Base-by-base conservation (phyloP, 371 early-diverging fungal genomes). In the Chytridium lagenaria region DNA sequence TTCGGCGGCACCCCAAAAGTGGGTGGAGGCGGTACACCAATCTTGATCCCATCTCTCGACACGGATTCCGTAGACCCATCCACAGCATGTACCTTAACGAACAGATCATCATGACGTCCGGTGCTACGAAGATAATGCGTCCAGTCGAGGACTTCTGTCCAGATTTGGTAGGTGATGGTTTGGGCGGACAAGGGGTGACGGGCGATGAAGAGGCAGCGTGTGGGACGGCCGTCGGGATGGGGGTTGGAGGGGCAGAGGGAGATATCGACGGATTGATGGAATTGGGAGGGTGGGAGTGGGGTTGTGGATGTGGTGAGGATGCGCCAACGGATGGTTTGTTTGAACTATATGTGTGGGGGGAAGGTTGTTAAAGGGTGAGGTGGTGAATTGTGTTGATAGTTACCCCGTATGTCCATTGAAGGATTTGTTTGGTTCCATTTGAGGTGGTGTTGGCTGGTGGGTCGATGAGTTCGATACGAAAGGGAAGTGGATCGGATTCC, bases 261-360 rank as follows among this genome's bases (percentile, higher is more conserved):
- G 12, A 52, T 52, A n/a, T 52, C 26, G 26, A 52, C 5, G 55
- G 55, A n/a, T 52, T 52, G 55, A 52, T 12, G 26, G 55, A 52
- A 52, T 26, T 52, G 55, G 19, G 44, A 44, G 44, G 44, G 44
- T 12, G 44, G 44, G 44, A 44, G 7, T 7, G 12, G 12, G 7
- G 44, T 44, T 44, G 44, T 7, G 44, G 44, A 44, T 44, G 44
- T 44, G 7, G 44, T 44, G 44, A 12, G 44, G 12, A 44, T 19
- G 7, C 19, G 7, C 44, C 44, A 44, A 19, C 44, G 7, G 44
- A 44, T 44, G 12, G 7, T 44, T 44, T 44, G 44, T 7, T 12
- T 19, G 12, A 12, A 7, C 44, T 44, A 44, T 44, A n/a, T n/a
- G n/a, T n/a, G n/a, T n/a, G n/a, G n/a, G n/a, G n/a, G n/a, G n/a